Conservation (phyloP, 148 eudicot species). For the Fagopyrum homotropicum region DNA sequence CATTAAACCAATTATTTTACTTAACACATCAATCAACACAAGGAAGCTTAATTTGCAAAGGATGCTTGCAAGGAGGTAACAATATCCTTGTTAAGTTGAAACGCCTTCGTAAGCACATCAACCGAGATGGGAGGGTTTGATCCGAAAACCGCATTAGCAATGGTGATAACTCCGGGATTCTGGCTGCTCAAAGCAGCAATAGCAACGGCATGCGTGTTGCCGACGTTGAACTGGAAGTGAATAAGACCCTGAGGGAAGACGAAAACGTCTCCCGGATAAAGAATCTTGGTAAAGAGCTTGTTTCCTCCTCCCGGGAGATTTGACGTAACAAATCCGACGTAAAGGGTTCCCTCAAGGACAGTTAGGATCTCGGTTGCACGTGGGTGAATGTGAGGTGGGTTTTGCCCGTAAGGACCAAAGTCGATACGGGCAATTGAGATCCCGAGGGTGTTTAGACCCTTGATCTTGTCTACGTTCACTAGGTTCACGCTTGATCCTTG, state of each 20-base stretch:
- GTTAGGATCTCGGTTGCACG: constrained; percentile 28
- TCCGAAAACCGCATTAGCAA: constrained; percentile 1
- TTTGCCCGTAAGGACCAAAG: constrained; percentile 20
- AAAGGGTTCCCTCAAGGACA: constrained; percentile 22
- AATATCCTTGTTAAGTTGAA: constrained; percentile 11
- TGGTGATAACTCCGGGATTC: not conserved
- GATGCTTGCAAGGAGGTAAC: not conserved
- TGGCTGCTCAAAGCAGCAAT: constrained; percentile 3
- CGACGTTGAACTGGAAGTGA: constrained; percentile 13
- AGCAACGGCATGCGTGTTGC: not conserved
- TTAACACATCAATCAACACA: not conserved
- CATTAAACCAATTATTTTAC: not conserved
- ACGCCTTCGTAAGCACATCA: constrained; percentile 5
- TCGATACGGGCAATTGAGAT: constrained; percentile 25
- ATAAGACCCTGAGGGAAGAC: constrained; percentile 20
- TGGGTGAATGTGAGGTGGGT: constrained; percentile 28
- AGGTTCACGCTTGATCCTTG: constrained; percentile 16
- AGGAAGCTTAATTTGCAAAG: not conserved
- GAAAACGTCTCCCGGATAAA: constrained; percentile 22
- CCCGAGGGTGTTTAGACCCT: constrained; percentile 32
- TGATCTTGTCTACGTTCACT: constrained; percentile 16
- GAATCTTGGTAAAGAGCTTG: constrained; percentile 18
- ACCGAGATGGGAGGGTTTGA: not conserved
- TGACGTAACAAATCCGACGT: constrained; percentile 25
- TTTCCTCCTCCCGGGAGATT: constrained; percentile 17